Evolutionary conservation across 768 basidiomycete genomes (phyloP).

Genomic region (Dendrothele bispora): DNA sequence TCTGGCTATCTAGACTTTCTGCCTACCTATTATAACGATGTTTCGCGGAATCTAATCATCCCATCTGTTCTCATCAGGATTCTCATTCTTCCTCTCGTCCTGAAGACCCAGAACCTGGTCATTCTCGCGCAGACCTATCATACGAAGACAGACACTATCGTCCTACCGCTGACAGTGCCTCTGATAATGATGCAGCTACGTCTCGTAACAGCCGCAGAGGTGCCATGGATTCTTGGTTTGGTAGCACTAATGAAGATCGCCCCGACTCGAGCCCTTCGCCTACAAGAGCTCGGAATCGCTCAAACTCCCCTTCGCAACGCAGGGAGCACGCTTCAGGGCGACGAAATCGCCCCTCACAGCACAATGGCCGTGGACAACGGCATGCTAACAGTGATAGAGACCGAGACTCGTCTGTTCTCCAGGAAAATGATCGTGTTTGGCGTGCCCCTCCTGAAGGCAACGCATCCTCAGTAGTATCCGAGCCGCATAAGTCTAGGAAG

Average conservation of each 20-base stretch:
- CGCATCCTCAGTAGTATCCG: constrained; percentile 4
- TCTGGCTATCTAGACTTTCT: neutral
- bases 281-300: neutral
- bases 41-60: constrained; percentile 6
- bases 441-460: neutral
- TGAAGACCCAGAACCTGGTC: neutral
- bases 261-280: neutral
- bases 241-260: neutral
- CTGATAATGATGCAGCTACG: neutral
- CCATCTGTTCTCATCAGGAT: constrained; percentile 5
- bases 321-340: constrained; percentile 1
- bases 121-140: constrained; percentile 23
- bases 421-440: constrained; percentile 4
- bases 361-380: neutral
- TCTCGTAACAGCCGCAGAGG: constrained; percentile 10
- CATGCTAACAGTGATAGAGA: constrained; percentile 9
- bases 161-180: constrained; percentile 22
- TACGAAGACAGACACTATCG: constrained; percentile 47
- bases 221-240: neutral
- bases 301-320: neutral
- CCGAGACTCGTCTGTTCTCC: neutral
- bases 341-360: constrained; percentile 2
- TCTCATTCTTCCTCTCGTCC: neutral
- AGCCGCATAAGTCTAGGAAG: neutral
- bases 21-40: constrained; percentile 2